A percentile compares a stretch with the other conserved stretches of the same genome.
phyloP scores from a whole-genome alignment of 805 yeast genomes.

The Yamadazyma sp. region DNA sequence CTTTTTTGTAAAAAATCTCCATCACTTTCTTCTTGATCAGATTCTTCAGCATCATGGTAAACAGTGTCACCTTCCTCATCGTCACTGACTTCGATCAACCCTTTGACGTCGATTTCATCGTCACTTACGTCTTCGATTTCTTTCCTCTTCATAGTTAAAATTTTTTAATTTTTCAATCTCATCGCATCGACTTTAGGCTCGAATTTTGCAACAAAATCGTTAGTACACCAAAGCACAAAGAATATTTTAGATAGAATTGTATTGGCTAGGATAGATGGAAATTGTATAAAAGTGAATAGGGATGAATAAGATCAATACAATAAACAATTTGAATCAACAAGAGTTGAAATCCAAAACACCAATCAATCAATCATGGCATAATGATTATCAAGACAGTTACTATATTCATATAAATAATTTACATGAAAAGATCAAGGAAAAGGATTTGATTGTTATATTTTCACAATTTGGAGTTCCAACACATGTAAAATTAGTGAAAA shows the following conservation, averaged over 20 bases:
- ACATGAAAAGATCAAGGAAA: conserved; percentile 62
- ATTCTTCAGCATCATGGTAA: conserved; percentile 20
- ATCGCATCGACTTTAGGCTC: conserved; percentile 7
- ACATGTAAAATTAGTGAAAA: conserved; percentile 54
- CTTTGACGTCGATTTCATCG: conserved; percentile 29
- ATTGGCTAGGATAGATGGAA: not conserved
- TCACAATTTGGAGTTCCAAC: conserved; percentile 90
- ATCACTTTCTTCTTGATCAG: conserved; percentile 19
- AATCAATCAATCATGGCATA: conserved; percentile 81
- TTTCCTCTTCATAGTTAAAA: conserved; percentile 8
- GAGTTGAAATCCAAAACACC: conserved; percentile 64
- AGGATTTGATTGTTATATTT: conserved; percentile 73
- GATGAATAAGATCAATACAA: conserved; percentile 41
- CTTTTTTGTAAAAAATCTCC: conserved; percentile 9
- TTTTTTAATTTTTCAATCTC: conserved; percentile 3
- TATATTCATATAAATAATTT: conserved; percentile 77
- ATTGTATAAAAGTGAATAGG: not conserved
- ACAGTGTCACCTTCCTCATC: conserved; percentile 18
- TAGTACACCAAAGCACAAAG: too few relatives aligned
- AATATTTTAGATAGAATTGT: too few relatives aligned
- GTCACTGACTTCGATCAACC: conserved; percentile 43
- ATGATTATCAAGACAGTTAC: conserved; percentile 73
- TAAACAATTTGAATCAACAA: conserved; percentile 57
- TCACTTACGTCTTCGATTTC: conserved; percentile 20
- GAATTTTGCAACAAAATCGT: too few relatives aligned